Percentiles rank a stretch among this genome's conserved stretches.
phyloP scores from a whole-genome alignment of 371 early-diverging fungal species.

The Blastocladiella emersonii region DNA sequence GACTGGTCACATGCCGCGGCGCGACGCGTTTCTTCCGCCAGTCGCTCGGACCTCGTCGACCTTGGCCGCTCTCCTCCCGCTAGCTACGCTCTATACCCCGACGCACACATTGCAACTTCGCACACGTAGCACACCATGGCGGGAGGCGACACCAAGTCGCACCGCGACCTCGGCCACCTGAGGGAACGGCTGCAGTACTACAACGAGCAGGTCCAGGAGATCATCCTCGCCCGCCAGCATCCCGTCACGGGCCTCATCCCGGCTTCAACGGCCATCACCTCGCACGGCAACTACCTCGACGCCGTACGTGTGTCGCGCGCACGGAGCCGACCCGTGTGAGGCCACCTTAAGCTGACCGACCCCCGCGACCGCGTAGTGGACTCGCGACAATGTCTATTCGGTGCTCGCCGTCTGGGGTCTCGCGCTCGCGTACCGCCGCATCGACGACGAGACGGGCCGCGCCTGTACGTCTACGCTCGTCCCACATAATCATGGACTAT shows the following conservation, averaged over 20 bases:
- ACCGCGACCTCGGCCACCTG: too few relatives aligned
- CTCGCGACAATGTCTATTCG: conserved; percentile 75
- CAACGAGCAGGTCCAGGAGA: conserved; percentile 54
- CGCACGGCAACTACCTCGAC: conserved; percentile 49
- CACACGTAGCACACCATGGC: too few relatives aligned
- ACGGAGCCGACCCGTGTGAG: too few relatives aligned
- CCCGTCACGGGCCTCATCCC: conserved; percentile 78
- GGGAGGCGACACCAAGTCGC: too few relatives aligned
- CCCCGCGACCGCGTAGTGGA: too few relatives aligned
- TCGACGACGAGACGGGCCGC: conserved; percentile 68
- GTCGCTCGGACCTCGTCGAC: too few relatives aligned
- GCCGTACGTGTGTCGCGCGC: conserved; percentile 31
- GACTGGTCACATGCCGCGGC: too few relatives aligned
- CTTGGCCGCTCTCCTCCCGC: too few relatives aligned
- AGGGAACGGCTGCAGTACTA: conserved; percentile 53
- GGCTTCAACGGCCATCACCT: conserved; percentile 73
- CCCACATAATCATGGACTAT: neutral
- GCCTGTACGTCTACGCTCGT: conserved; percentile 50
- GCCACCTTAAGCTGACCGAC: too few relatives aligned
- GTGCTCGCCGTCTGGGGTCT: conserved; percentile 75
- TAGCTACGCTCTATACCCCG: too few relatives aligned
- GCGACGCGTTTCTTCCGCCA: too few relatives aligned
- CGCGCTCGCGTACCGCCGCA: conserved; percentile 65
- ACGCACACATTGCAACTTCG: too few relatives aligned
- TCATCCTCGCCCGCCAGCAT: conserved; percentile 65